phyloP scores from a whole-genome alignment of 371 early-diverging fungal species.

The Chytridiales sp. region DNA sequence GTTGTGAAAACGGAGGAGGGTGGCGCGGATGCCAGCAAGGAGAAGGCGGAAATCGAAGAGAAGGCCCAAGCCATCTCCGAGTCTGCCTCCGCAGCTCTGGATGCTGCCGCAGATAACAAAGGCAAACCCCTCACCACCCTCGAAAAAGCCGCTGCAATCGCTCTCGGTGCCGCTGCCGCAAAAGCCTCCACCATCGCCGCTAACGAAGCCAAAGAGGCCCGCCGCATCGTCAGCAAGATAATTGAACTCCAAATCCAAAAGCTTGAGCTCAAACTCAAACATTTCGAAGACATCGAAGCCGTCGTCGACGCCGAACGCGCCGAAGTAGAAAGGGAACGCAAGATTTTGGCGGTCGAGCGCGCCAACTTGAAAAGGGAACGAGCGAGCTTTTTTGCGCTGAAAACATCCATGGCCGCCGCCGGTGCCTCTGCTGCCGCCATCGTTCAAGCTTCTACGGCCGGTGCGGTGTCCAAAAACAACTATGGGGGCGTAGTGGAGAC shows the following conservation, averaged over 20 bases:
- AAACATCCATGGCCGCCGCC: no score
- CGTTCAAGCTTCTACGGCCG: neutral
- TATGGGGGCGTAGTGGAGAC: no score
- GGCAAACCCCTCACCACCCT: slow-evolving; percentile 29
- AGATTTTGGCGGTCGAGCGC: slow-evolving; percentile 29
- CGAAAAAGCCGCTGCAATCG: slow-evolving; percentile 55
- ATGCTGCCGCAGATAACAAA: slow-evolving; percentile 8
- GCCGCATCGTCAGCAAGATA: slow-evolving; percentile 72
- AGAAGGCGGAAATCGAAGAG: neutral
- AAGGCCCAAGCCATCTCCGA: slow-evolving; percentile 2
- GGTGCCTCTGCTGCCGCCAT: no score
- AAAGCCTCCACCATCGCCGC: slow-evolving; percentile 54
- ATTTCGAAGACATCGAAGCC: slow-evolving; percentile 88
- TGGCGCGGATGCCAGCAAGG: neutral
- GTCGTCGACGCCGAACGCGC: slow-evolving; percentile 80
- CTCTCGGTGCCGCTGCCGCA: slow-evolving; percentile 63
- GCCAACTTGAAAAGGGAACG: slow-evolving; percentile 22
- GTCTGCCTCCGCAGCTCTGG: slow-evolving; percentile 6
- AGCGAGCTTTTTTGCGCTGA: slow-evolving; percentile 6
- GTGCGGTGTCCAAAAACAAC: no score
- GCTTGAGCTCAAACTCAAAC: slow-evolving; percentile 84
- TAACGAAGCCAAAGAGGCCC: slow-evolving; percentile 80
- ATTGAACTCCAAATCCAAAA: slow-evolving; percentile 84
- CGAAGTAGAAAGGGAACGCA: slow-evolving; percentile 79
- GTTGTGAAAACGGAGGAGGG: neutral